Base-by-base conservation (phyloP, 208 protist genomes). In the Leishmania gerbilli region DNA sequence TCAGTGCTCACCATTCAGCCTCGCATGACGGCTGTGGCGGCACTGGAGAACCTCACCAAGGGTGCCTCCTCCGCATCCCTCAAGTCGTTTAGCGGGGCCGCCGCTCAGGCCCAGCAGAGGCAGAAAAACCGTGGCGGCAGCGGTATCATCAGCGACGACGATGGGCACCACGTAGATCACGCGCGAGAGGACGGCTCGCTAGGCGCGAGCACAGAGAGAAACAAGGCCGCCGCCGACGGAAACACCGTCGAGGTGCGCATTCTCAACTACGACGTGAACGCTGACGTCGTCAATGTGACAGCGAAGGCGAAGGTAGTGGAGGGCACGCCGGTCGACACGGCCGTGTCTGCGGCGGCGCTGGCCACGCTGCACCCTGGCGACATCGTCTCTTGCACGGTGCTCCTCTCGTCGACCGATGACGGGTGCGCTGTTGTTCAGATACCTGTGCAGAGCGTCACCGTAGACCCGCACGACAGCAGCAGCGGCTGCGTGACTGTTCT, bases 321-420 rank as follows among this genome's bases (percentile, higher is more conserved):
- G 68, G 85, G 90, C 69, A 95, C 94, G 27, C 94, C 94, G 40
- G 42, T 85, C 40, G 91, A 96, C 80, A 90, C 87, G 24, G 79
- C 84, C 21, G 80, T 90, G 60, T 60, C 77, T 1, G 90, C 86
- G 2, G 62, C 82, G 0, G 86, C 84, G 31, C 84, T 96, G 37
- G 64, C 82, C 19, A 77, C 64, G 15, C 19, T 96, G 21, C 82
- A 76, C 31, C 74, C 85, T 2, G 92, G 92, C 8, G 71, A 80
- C 62, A 58, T 84, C 15, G 92, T 97, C 0, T 77, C 78, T 5
- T 91, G 80, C 27, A 88, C 71, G 53, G 94, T 97, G 37, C 82
- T 97, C 67, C 84, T 97, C 24, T 93, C 90, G 51, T 87, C 84
- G n/a, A 97, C 92, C 2, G 94, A 97, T 76, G 91, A 97, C 77